Base-by-base conservation (phyloP, 495 filamentous ascomycete species). In the Xanthoparmelia taractica region DNA sequence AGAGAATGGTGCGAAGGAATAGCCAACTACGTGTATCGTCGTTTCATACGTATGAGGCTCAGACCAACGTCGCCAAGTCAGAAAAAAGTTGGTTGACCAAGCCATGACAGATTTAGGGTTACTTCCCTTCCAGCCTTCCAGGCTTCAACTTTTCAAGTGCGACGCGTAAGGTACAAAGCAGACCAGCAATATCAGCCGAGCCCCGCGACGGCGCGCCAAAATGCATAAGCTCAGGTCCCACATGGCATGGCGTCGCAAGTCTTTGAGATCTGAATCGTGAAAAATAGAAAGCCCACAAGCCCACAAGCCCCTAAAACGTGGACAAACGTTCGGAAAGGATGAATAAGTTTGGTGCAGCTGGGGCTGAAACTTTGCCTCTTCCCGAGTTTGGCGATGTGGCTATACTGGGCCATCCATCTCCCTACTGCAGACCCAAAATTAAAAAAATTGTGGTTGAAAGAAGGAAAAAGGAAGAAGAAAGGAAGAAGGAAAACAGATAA, bases 131-230 rank as follows among this genome's bases (percentile, higher is more conserved):
- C 20, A 45, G 40, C 4, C 40, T 10, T 43, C 4, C 6, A 45
- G 20, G 41, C 41, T 45, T 45, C 41, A 23, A 7, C 8, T 18
- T 20, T 45, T 45, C 41, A 23, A 7, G 18, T 18, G 20, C 20
- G 41, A 20, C 41, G 41, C 4, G 18, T 45, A n/a, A n/a, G n/a
- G n/a, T n/a, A n/a, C n/a, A n/a, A n/a, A n/a, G n/a, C n/a, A 45
- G 41, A 45, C 18, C 8, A 45, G 41, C 18, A 23, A 45, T 23
- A 23, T 45, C 7, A 45, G 41, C 23, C 18, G 41, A 45, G 18
- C 20, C 15, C n/a, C 23, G 45, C 45, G 45, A n/a, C 45, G 45
- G 45, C n/a, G 45, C 45, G 45, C 45, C 45, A 50, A 50, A 50
- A 27, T 27, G 23, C 45, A 12, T 27, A 50, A 50, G 11, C 8